Evolutionary conservation across 1,284 basidiomycete genomes (phyloP).

Genomic region (Mycosarcoma mackinlayi): DNA sequence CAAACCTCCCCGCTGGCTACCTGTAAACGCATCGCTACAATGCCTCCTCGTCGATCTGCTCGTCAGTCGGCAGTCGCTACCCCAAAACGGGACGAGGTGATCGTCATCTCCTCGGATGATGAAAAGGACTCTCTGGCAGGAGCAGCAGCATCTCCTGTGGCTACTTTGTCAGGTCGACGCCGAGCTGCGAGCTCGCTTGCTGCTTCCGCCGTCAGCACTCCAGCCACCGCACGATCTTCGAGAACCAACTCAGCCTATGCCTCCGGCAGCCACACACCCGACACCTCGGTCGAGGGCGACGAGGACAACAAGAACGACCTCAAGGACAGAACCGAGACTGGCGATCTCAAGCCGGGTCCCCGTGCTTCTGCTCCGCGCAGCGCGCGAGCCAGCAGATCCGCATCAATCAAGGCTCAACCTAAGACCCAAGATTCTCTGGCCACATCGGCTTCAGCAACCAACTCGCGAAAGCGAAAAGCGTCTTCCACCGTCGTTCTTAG

Average conservation of each 20-base stretch:
- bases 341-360: conserved; percentile 6
- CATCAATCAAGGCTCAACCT: conserved; percentile 16
- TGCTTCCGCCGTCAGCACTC: conserved; percentile 28
- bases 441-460: neutral
- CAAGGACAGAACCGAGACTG: neutral
- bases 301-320: conserved; percentile 20
- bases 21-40: neutral
- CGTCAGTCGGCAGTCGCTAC: conserved; percentile 24
- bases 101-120: conserved; percentile 36
- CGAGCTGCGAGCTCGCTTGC: conserved; percentile 22
- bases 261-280: conserved; percentile 50
- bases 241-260: conserved; percentile 33
- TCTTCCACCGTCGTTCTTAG: neutral
- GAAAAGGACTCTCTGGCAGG: conserved; percentile 1
- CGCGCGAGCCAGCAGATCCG: conserved; percentile 16
- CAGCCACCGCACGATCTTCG: conserved; percentile 33
- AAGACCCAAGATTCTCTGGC: conserved; percentile 6
- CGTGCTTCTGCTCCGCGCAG: conserved; percentile 1
- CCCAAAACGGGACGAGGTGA: conserved; percentile 14
- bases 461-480: conserved; percentile 29
- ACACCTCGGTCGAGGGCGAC: conserved; percentile 42
- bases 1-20: neutral
- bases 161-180: conserved; percentile 6
- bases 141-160: conserved; percentile 3
- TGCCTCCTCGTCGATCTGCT: conserved; percentile 40